A percentile compares a stretch with the other conserved stretches of the same genome.
Evolutionary conservation across 1,139 yeast genomes (phyloP).

Genomic region (Suhomyces atakaporum): DNA sequence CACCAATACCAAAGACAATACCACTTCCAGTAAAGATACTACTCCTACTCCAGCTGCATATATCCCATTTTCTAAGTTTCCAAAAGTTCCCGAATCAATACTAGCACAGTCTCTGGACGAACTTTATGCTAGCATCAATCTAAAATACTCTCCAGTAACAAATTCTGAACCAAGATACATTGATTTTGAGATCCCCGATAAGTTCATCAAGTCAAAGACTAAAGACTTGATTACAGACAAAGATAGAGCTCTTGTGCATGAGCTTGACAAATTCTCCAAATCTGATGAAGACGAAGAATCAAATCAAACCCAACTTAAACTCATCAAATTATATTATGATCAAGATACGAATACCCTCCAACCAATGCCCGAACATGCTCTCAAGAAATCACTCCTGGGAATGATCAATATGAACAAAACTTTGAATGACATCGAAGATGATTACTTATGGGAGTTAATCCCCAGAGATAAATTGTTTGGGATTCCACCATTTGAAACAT

Average conservation of each 20-base stretch:
- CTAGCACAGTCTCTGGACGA: conserved; percentile 21
- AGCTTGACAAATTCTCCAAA: conserved; percentile 28
- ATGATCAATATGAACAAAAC: conserved; percentile 41
- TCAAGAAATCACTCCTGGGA: conserved; percentile 44
- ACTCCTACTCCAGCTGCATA: conserved; percentile 11
- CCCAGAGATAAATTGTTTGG: conserved; percentile 42
- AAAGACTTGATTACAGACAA: conserved; percentile 26
- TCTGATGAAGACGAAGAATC: conserved; percentile 29
- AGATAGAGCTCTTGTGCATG: conserved; percentile 30
- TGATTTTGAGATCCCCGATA: conserved; percentile 36
- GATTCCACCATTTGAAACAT: conserved; percentile 37
- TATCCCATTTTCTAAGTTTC: conserved; percentile 33
- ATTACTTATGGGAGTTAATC: conserved; percentile 42
- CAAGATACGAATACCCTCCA: conserved; percentile 30
- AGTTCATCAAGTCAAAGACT: conserved; percentile 28
- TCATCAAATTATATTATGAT: conserved; percentile 32
- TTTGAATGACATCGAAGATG: conserved; percentile 41
- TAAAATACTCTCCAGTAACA: conserved; percentile 3
- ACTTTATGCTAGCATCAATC: conserved; percentile 17
- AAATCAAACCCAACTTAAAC: conserved; percentile 27
- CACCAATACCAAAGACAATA: background rate
- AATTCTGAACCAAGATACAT: conserved; percentile 16
- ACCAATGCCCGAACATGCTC: conserved; percentile 39
- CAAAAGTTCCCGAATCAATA: conserved; percentile 31
- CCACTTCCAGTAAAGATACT: background rate